These are phyloP conservation scores for Cetraspora pellucida DNA, from an alignment of 192 early-diverging fungal species.

Conservation along the genomic window DNA sequence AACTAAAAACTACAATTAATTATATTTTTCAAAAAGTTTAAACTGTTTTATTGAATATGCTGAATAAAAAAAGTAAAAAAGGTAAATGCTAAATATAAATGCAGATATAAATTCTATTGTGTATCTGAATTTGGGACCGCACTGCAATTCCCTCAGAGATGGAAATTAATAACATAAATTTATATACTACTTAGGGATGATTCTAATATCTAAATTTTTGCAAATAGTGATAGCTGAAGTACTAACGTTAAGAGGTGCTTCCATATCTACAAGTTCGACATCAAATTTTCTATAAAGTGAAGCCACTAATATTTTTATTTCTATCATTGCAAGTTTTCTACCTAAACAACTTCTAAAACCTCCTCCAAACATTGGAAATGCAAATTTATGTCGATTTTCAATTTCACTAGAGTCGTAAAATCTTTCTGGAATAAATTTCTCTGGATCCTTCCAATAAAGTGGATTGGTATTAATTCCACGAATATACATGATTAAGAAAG, in stretches of 20 bases:
- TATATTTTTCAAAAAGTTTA: no score
- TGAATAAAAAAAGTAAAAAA: no score
- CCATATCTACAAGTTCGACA: background rate
- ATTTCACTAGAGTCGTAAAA: background rate
- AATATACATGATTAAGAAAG: background rate
- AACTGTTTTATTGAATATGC: no score
- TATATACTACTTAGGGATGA: no score
- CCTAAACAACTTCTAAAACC: background rate
- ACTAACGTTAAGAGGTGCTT: background rate
- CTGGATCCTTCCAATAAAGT: background rate
- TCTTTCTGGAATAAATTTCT: conserved; percentile 7
- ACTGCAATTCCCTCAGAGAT: no score
- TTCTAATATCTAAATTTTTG: no score
- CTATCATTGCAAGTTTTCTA: conserved; percentile 14
- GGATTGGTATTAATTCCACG: background rate
- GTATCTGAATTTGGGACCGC: no score
- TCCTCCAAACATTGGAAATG: conserved; percentile 4
- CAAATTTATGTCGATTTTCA: background rate
- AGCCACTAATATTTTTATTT: background rate
- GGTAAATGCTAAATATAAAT: no score
- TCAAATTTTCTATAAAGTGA: conserved; percentile 9
- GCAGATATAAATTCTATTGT: no score
- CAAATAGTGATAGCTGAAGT: no score
- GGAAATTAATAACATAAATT: background rate
- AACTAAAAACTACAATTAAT: no score